Percentiles rank a stretch among this genome's conserved stretches.
Conservation (phyloP, 176 grass and related monocot species). For the Avena eriantha region DNA sequence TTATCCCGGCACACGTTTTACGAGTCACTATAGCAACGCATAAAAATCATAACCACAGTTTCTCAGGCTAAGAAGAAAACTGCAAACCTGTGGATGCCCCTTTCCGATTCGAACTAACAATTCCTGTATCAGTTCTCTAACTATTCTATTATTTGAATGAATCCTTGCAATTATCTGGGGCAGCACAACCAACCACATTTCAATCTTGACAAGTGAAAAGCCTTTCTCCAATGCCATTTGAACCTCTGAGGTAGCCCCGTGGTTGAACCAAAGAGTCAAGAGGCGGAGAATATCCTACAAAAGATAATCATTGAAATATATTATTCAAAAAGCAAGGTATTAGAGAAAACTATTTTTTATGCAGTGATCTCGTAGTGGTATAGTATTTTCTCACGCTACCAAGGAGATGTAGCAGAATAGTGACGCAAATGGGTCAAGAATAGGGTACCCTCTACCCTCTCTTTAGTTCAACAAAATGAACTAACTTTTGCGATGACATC, state of each 20-base stretch:
- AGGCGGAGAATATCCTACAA: constrained; percentile 97
- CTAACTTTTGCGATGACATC: no score
- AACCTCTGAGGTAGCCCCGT: constrained; percentile 85
- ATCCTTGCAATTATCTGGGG: constrained; percentile 99
- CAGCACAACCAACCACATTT: constrained; percentile 98
- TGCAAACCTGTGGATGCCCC: constrained; percentile 87
- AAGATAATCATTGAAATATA: constrained; percentile 35
- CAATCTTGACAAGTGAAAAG: constrained; percentile 95
- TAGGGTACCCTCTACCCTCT: no score
- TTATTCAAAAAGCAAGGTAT: constrained; percentile 29
- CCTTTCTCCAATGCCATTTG: constrained; percentile 87
- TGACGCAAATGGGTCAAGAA: no score
- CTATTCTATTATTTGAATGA: constrained; percentile 89
- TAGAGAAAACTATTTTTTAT: constrained; percentile 14
- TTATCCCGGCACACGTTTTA: not conserved
- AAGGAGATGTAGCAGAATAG: not conserved
- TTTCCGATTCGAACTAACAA: constrained; percentile 94
- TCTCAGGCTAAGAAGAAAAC: constrained; percentile 35
- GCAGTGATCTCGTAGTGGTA: constrained; percentile 8
- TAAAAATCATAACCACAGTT: constrained; percentile 7
- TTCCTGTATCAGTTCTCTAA: constrained; percentile 95
- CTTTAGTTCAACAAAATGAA: no score
- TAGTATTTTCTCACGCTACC: constrained; percentile 7
- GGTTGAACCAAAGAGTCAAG: constrained; percentile 97
- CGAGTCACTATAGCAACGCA: constrained; percentile 12